These are phyloP conservation scores for Claviceps digitariae DNA, from an alignment of 2,329 filamentous ascomycete genomes.

Conservation along the genomic window DNA sequence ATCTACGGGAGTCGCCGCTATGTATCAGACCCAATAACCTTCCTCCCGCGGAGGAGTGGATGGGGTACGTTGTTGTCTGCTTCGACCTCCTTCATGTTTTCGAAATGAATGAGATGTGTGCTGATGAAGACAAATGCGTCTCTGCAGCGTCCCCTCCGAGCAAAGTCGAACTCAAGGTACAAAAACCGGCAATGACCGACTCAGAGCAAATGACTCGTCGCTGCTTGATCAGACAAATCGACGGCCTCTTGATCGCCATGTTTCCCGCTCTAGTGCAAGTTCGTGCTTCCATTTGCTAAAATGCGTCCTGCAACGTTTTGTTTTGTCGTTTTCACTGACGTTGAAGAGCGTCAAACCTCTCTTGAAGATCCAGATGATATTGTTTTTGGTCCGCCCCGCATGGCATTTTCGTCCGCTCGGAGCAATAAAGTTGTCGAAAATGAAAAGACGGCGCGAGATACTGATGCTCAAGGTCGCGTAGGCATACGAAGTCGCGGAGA, in stretches of 20 bases:
- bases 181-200: constrained; percentile 30
- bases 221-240: constrained; percentile 36
- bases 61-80: constrained; percentile 53
- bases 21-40: constrained; percentile 67
- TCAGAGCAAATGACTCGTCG: constrained; percentile 29
- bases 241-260: constrained; percentile 39
- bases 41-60: constrained; percentile 85
- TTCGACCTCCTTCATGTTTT: background rate
- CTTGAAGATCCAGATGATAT: constrained; percentile 59
- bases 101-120: background rate
- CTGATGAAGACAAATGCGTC: background rate
- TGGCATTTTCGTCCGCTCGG: constrained; percentile 67
- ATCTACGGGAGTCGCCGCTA: constrained; percentile 68
- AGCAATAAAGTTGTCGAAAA: constrained; percentile 36
- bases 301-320: background rate
- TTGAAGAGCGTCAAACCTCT: background rate
- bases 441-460: constrained; percentile 39
- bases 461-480: constrained; percentile 43
- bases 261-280: constrained; percentile 45
- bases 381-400: constrained; percentile 72
- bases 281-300: constrained; percentile 17
- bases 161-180: constrained; percentile 27
- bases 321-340: background rate
- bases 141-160: constrained; percentile 30
- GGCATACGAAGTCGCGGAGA: constrained; percentile 40